Percentiles rank a stretch among this genome's conserved stretches.
phyloP scores from a whole-genome alignment of 2,329 filamentous ascomycete genomes.

The Capronia americana region DNA sequence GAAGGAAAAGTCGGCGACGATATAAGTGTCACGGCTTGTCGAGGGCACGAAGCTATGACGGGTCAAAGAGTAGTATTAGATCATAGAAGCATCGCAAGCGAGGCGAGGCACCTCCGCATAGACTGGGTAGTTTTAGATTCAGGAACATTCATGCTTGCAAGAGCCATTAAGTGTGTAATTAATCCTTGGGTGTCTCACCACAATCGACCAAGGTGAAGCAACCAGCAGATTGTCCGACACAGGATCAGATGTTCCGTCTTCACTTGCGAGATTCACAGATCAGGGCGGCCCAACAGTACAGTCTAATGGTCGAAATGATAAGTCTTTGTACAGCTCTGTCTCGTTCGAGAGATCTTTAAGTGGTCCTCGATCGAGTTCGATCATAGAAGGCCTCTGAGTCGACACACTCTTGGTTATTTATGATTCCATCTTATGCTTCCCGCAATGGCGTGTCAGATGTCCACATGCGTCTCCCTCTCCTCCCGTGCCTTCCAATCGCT shows the following conservation, averaged over 20 bases:
- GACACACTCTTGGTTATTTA: not conserved
- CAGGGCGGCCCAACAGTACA: not conserved
- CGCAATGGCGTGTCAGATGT: not conserved
- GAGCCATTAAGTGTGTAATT: not conserved
- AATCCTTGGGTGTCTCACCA: not conserved
- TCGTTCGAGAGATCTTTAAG: not conserved
- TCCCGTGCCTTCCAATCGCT: not conserved
- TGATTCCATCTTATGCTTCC: not conserved
- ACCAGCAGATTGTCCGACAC: no score
- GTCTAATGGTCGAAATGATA: not conserved
- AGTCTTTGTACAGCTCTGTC: not conserved
- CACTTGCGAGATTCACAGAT: not conserved
- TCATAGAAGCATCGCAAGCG: not conserved
- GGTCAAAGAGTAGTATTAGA: conserved; percentile 10
- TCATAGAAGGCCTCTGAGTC: not conserved
- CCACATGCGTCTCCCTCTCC: not conserved
- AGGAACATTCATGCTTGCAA: not conserved
- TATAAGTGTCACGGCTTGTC: not conserved
- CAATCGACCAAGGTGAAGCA: not conserved
- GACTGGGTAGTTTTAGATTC: conserved; percentile 1
- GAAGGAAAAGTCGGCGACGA: conserved; percentile 7
- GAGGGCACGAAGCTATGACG: not conserved
- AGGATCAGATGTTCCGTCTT: not conserved
- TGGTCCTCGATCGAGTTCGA: not conserved
- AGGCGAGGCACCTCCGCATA: conserved; percentile 9